Conservation (phyloP, 345 rosid species). For the Acer saccharum region DNA sequence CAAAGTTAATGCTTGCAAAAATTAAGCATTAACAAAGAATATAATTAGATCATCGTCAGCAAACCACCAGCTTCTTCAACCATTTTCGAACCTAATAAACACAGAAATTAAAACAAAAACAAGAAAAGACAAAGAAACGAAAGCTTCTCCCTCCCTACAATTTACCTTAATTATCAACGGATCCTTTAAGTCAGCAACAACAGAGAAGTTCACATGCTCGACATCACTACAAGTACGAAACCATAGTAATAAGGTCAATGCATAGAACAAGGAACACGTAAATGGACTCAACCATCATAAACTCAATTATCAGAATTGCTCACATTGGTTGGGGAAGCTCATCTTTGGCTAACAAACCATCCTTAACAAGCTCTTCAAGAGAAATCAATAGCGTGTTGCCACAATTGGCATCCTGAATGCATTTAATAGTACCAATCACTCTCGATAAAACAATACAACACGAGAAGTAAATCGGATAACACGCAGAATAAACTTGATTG, state of each 20-base stretch:
- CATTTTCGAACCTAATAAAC: background rate
- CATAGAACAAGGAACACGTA: background rate
- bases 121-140: background rate
- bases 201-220: conserved; percentile 61
- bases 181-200: conserved; percentile 60
- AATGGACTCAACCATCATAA: background rate
- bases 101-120: background rate
- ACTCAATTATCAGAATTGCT: conserved; percentile 14
- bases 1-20: too few relatives aligned
- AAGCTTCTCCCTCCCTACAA: background rate
- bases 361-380: conserved; percentile 85
- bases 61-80: background rate
- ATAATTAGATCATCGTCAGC: background rate
- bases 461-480: background rate
- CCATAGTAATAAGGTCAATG: background rate
- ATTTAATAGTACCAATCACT: background rate
- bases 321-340: conserved; percentile 86
- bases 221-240: conserved; percentile 45
- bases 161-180: conserved; percentile 77
- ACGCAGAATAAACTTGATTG: background rate
- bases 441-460: background rate
- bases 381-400: conserved; percentile 92
- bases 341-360: conserved; percentile 62
- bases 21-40: too few relatives aligned
- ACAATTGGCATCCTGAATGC: conserved; percentile 88